Evolutionary conservation across 1,284 basidiomycete genomes (phyloP).

Genomic region (Sutorius eximius): DNA sequence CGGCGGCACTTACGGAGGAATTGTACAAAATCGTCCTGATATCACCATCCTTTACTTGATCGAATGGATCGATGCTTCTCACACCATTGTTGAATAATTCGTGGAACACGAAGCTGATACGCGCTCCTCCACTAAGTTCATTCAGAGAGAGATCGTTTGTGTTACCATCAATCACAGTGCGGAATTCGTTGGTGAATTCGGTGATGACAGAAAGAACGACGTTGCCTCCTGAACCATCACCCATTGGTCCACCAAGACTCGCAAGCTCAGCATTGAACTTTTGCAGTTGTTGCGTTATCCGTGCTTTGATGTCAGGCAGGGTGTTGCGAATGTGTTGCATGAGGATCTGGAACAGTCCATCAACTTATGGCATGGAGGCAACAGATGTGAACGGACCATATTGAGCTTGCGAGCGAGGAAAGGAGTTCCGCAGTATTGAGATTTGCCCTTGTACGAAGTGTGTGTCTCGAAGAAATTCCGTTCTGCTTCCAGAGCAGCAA

Average conservation of each 20-base stretch:
- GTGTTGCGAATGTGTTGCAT: slow-evolving; percentile 98
- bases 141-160: slow-evolving; percentile 93
- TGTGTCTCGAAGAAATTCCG: slow-evolving; percentile 94
- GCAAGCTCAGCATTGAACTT: slow-evolving; percentile 86
- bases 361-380: not conserved
- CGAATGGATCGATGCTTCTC: slow-evolving; percentile 95
- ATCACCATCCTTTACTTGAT: slow-evolving; percentile 97
- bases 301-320: slow-evolving; percentile 94
- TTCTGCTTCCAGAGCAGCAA: slow-evolving; percentile 84
- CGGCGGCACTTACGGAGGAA: slow-evolving; percentile 69
- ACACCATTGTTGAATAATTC: slow-evolving; percentile 97
- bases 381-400: slow-evolving; percentile 55
- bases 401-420: slow-evolving; percentile 97
- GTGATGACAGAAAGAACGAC: slow-evolving; percentile 95
- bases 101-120: slow-evolving; percentile 98
- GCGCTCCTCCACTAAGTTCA: slow-evolving; percentile 94
- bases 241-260: slow-evolving; percentile 84
- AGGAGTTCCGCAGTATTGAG: slow-evolving; percentile 95
- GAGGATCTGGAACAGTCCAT: slow-evolving; percentile 64
- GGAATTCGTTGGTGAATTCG: slow-evolving; percentile 96
- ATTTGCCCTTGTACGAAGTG: slow-evolving; percentile 88
- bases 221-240: slow-evolving; percentile 83
- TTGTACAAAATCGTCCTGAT: slow-evolving; percentile 96
- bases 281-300: slow-evolving; percentile 83
- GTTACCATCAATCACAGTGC: slow-evolving; percentile 95